Percentiles rank a stretch among this genome's conserved stretches.
phyloP scores from a whole-genome alignment of 108 stramenopile genomes.

The Chaetoceros muelleri region DNA sequence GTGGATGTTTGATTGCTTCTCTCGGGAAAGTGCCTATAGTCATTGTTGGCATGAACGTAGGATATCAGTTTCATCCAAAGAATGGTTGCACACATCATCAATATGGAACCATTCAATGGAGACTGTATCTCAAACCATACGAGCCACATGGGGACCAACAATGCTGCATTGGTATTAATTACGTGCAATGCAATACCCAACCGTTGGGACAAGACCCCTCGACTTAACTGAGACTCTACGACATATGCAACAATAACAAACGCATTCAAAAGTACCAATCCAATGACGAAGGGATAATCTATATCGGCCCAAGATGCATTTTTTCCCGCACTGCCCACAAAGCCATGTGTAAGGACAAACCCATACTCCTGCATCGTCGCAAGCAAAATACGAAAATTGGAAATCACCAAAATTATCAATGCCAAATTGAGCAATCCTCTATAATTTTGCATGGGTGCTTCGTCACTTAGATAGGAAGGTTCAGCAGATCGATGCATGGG shows the following conservation, averaged over 20 bases:
- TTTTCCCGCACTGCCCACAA: constrained; percentile 2
- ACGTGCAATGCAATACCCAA: constrained; percentile 55
- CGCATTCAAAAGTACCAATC: constrained; percentile 29
- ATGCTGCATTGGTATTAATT: constrained; percentile 42
- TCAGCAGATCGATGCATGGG: constrained; percentile 55
- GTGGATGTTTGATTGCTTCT: not conserved
- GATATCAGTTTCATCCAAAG: constrained; percentile 75
- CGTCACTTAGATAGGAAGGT: constrained; percentile 48
- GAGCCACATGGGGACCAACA: constrained; percentile 32
- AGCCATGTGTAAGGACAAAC: constrained; percentile 32
- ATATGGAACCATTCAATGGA: constrained; percentile 40
- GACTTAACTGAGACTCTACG: constrained; percentile 42
- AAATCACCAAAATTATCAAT: constrained; percentile 61
- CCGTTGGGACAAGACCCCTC: constrained; percentile 18
- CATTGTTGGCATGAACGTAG: constrained; percentile 66
- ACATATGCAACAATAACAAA: constrained; percentile 43
- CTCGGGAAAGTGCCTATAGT: constrained; percentile 33
- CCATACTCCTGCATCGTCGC: constrained; percentile 50
- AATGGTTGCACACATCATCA: constrained; percentile 50
- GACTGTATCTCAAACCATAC: constrained; percentile 59
- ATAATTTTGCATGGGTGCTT: constrained; percentile 58
- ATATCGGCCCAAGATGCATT: not conserved
- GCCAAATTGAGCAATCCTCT: constrained; percentile 73
- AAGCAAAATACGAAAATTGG: constrained; percentile 61
- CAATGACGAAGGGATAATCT: constrained; percentile 20